Evolutionary conservation across 305 asterid genomes (phyloP).

Genomic region (Fraxinus xanthoxyloides): DNA sequence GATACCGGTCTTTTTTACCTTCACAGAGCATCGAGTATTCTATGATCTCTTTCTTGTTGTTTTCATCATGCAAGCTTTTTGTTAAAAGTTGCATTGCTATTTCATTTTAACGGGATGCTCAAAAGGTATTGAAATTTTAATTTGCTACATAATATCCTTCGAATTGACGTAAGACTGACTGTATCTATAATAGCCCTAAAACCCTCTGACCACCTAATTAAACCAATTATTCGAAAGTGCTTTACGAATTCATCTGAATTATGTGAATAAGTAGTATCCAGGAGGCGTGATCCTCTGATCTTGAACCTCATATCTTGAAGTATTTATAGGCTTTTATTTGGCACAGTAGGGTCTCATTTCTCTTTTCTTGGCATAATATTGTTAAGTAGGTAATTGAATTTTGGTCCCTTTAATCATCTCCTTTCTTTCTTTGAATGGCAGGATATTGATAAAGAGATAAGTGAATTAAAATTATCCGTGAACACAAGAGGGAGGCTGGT

Average conservation of each 20-base stretch:
- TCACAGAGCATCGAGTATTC: not conserved
- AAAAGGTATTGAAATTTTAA: not conserved
- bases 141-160: not conserved
- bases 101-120: not conserved
- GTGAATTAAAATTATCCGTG: constrained; percentile 81
- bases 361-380: not conserved
- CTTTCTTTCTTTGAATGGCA: constrained; percentile 33
- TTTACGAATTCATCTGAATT: not conserved
- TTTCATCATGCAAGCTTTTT: not conserved
- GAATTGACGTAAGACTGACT: not conserved
- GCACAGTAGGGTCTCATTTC: not conserved
- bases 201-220: not conserved
- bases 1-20: not conserved
- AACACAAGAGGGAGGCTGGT: constrained; percentile 97
- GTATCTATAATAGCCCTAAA: not conserved
- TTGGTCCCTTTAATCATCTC: not conserved
- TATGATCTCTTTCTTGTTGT: not conserved
- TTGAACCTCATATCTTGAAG: not conserved
- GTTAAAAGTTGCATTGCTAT: not conserved
- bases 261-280: not conserved
- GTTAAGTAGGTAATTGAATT: not conserved
- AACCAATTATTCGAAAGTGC: not conserved
- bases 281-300: not conserved
- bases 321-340: not conserved
- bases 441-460: constrained; percentile 97